These are phyloP conservation scores for Gonapodya sp. DNA, from an alignment of 192 early-diverging fungal species.

Conservation along the genomic window DNA sequence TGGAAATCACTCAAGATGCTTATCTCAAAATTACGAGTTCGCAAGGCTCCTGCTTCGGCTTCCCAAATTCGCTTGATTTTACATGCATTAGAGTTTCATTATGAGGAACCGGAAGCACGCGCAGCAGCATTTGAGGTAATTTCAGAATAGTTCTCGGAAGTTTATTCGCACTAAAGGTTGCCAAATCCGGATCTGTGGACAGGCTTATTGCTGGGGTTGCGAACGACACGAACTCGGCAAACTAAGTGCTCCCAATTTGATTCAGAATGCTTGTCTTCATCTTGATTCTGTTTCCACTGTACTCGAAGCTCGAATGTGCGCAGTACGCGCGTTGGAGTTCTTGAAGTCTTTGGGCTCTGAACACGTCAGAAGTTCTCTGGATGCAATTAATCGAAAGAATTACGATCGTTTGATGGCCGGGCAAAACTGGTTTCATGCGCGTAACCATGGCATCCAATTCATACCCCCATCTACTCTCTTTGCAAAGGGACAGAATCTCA, in stretches of 20 bases:
- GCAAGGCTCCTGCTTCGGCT: background rate
- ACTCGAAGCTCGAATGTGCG: background rate
- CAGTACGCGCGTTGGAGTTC: background rate
- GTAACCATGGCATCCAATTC: no score
- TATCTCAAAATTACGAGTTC: background rate
- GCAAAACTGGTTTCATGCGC: no score
- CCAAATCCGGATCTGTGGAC: background rate
- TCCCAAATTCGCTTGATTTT: background rate
- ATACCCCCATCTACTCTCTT: no score
- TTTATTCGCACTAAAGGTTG: background rate
- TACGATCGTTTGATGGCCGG: no score
- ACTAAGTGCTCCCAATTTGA: background rate
- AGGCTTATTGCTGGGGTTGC: background rate
- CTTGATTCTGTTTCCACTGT: background rate
- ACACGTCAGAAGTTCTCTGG: no score
- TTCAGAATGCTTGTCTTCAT: background rate
- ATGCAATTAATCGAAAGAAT: no score
- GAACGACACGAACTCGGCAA: background rate
- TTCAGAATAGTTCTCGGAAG: background rate
- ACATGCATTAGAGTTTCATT: background rate
- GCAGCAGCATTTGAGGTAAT: background rate
- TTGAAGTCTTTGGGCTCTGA: background rate
- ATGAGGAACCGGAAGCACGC: background rate
- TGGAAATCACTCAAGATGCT: background rate
- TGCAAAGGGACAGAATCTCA: no score